Evolutionary conservation across 2,329 filamentous ascomycete species (phyloP), one percentile per base, ranked within the genome.

Genomic region (Leptographium lundbergii): DNA sequence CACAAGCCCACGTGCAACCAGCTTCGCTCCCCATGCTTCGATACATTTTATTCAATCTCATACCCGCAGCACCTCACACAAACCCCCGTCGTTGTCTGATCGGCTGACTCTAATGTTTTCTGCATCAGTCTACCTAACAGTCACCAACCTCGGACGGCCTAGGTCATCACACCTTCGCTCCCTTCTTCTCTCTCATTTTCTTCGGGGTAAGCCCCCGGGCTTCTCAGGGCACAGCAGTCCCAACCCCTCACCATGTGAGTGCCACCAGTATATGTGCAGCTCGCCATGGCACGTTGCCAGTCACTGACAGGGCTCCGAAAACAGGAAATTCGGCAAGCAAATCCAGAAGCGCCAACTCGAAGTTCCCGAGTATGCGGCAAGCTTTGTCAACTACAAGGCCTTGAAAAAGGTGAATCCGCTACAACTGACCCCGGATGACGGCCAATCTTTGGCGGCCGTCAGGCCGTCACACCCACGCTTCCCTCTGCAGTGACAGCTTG

Each of bases 311-410:
- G 9, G 42, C 17, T n/a, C 7, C 53, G 13, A 4, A 29, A 2
- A 45, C 68, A 99, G 92, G 94, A 99, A 99, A 83, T 99, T 99
- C 78, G 94, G 94, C 74, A 99, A 99, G 80, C 90, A 96, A 72
- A 96, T 99, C 66, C 94, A 97, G 79, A 96, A 96, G 79, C 87
- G 91, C 72, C 94, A 99, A 81, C 89, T 99, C 69, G 94, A 99
- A 73, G 91, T 99, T 61, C 94, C 94, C 61, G 94, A 99, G 81
- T 99, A 99, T 86, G 92, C 94, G 63, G 91, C 92, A 64, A 96
- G 91, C 75, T 99, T 99, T 71, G 91, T 97, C 67, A 96, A 99
- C 75, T 99, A 99, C 79, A 99, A 99, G 77, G 91, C 91, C 61
- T 80, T 99, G 67, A 99, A 99, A 75, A 97, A 97, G 89, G 94